These are phyloP conservation scores for Candida dajiaensis DNA, from an alignment of 805 yeast species.

Conservation along the genomic window DNA sequence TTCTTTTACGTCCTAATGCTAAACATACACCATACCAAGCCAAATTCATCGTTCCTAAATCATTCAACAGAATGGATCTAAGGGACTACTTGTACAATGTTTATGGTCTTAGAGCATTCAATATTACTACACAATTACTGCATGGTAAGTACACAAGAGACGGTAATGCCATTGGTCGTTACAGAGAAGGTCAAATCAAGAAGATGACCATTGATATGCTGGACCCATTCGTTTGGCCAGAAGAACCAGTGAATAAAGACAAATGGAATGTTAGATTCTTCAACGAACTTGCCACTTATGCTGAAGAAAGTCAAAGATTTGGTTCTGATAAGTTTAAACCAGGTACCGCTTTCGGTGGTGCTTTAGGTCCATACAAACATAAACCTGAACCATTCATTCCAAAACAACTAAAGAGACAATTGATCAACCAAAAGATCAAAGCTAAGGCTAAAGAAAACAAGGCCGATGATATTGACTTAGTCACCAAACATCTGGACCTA, in stretches of 20 bases:
- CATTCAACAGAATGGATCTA: constrained; percentile 88
- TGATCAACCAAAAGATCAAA: constrained; percentile 37
- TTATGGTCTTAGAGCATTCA: constrained; percentile 85
- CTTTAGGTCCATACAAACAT: constrained; percentile 48
- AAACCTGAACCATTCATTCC: constrained; percentile 66
- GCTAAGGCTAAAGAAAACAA: constrained; percentile 15
- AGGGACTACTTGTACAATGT: constrained; percentile 90
- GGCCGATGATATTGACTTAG: constrained; percentile 17
- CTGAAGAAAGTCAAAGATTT: constrained; percentile 41
- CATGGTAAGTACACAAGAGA: constrained; percentile 67
- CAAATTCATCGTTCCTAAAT: constrained; percentile 87
- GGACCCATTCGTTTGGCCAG: constrained; percentile 96
- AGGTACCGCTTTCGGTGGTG: constrained; percentile 68
- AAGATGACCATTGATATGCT: constrained; percentile 97
- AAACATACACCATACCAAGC: constrained; percentile 97
- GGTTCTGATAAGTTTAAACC: constrained; percentile 73
- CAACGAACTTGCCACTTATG: constrained; percentile 44
- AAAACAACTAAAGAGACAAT: constrained; percentile 36
- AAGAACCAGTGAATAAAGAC: constrained; percentile 38
- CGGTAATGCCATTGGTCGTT: constrained; percentile 55
- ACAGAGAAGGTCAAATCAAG: constrained; percentile 75
- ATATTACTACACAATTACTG: constrained; percentile 77
- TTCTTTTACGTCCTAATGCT: constrained; percentile 86
- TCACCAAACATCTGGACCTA: constrained; percentile 17
- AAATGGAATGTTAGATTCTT: constrained; percentile 36